Conservation (phyloP, 768 basidiomycete species). For the Hemileccinum impolitum region DNA sequence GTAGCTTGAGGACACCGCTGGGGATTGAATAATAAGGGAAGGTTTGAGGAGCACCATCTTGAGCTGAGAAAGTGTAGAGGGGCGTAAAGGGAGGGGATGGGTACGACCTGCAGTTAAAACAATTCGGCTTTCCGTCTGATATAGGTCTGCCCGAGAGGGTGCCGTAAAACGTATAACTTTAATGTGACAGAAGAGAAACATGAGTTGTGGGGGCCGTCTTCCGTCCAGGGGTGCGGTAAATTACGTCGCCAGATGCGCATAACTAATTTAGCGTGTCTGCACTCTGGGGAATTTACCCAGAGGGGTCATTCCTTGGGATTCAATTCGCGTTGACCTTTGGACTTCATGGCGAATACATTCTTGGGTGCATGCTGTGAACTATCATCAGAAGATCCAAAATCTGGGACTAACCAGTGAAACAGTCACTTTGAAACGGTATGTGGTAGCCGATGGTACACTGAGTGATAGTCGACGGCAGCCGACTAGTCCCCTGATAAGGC, state of each 20-base stretch:
- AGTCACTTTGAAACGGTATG: not conserved
- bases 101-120: not conserved
- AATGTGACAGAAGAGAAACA: slow-evolving; percentile 16
- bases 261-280: not conserved
- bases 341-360: too few relatives aligned
- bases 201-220: slow-evolving; percentile 9
- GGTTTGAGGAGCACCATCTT: slow-evolving; percentile 22
- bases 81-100: not conserved
- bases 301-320: not conserved
- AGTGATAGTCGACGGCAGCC: not conserved
- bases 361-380: not conserved
- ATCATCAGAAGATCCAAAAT: not conserved
- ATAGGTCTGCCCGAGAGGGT: slow-evolving; percentile 15
- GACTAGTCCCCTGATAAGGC: too few relatives aligned
- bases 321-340: not conserved
- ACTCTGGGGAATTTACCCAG: not conserved
- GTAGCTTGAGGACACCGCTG: slow-evolving; percentile 31
- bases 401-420: not conserved
- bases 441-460: not conserved
- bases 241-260: slow-evolving; percentile 13
- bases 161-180: slow-evolving; percentile 23
- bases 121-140: slow-evolving; percentile 9
- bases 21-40: slow-evolving; percentile 14
- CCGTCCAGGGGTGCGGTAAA: slow-evolving; percentile 1
- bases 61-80: not conserved